These are phyloP conservation scores for Lepidopterella palustris DNA, from an alignment of 495 filamentous ascomycete species.

Conservation along the genomic window DNA sequence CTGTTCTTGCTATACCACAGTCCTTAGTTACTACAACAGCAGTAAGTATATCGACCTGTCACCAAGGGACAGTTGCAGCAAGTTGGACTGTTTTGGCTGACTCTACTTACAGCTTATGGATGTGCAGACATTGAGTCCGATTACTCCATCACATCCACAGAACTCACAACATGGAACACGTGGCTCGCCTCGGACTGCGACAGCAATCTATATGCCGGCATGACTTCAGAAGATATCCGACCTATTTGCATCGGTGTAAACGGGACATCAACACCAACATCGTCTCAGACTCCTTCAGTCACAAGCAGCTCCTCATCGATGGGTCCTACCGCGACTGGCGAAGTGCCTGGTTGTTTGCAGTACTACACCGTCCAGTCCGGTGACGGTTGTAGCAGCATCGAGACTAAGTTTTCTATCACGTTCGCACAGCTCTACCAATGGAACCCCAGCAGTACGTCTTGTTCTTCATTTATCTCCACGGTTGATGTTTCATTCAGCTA, in stretches of 20 bases:
- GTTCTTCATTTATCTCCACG: too few species aligned
- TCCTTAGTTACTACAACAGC: background rate
- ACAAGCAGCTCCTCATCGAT: too few species aligned
- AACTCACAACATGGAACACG: background rate
- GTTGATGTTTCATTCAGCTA: too few species aligned
- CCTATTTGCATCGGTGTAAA: background rate
- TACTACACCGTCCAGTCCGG: background rate
- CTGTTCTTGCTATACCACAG: background rate
- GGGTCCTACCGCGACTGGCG: background rate
- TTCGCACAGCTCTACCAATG: slow-evolving; percentile 38
- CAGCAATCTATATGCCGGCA: background rate
- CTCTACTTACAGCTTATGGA: background rate
- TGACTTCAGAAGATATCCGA: background rate
- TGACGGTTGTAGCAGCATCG: background rate
- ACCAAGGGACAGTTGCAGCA: background rate
- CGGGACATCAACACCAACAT: too few species aligned
- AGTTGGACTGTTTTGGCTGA: too few species aligned
- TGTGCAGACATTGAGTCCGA: background rate
- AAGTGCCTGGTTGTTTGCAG: background rate
- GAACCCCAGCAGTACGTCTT: too few species aligned
- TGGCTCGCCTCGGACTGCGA: background rate
- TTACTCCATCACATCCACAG: background rate
- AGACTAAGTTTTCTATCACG: background rate
- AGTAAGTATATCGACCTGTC: background rate
- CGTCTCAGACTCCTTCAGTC: too few species aligned